Conservation (phyloP, 768 basidiomycete species). For the Lepiota subincarnata region DNA sequence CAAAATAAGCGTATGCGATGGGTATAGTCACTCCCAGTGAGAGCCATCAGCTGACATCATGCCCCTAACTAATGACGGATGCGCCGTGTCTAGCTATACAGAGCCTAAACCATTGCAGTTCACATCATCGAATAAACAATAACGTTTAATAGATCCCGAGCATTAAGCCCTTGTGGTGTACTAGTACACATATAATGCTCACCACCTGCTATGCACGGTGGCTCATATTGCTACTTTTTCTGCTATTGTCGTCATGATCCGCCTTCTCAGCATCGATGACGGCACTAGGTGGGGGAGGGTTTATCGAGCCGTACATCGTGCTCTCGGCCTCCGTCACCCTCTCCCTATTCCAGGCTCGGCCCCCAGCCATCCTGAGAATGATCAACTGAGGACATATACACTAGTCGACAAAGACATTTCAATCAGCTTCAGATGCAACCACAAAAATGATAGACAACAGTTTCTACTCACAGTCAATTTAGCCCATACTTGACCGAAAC, state of each 20-base stretch:
- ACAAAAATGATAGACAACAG: neutral
- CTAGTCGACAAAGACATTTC: neutral
- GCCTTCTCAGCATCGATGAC: neutral
- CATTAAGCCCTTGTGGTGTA: too few relatives aligned
- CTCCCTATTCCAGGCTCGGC: slow-evolving; percentile 13
- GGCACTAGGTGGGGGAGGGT: neutral
- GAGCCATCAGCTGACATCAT: too few relatives aligned
- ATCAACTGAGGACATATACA: slow-evolving; percentile 16
- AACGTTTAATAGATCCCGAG: too few relatives aligned
- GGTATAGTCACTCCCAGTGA: too few relatives aligned
- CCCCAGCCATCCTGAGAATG: slow-evolving; percentile 10
- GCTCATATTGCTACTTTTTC: slow-evolving; percentile 3
- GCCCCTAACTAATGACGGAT: too few relatives aligned
- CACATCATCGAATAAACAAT: too few relatives aligned
- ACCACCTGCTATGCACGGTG: neutral
- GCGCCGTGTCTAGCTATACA: too few relatives aligned
- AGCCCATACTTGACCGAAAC: slow-evolving; percentile 38
- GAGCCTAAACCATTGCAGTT: too few relatives aligned
- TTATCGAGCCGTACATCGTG: neutral
- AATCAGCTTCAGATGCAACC: neutral
- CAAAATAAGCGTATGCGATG: too few relatives aligned
- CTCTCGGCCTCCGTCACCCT: slow-evolving; percentile 13
- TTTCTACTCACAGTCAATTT: slow-evolving; percentile 33
- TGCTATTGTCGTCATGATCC: neutral
- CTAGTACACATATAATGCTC: too few relatives aligned